Evolutionary conservation across 352 stramenopile species (phyloP).

Genomic region (Elongisporangium anandrum): DNA sequence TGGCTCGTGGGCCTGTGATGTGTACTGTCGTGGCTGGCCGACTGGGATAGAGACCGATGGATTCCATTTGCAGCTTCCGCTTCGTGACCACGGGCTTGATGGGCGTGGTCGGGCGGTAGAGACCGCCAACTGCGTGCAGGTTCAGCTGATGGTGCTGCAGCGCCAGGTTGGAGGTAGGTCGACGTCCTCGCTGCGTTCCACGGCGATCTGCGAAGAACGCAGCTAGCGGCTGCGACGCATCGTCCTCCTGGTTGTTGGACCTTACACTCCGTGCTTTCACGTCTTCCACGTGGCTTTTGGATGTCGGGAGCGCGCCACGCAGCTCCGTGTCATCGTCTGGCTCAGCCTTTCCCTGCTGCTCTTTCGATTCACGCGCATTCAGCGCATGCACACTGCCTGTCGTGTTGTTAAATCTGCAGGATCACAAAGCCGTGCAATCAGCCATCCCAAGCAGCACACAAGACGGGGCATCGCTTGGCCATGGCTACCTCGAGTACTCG

Average conservation of each 20-base stretch:
- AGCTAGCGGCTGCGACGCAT: conserved; percentile 10
- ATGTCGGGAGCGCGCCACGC: too few relatives aligned
- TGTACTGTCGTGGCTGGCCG: conserved; percentile 4
- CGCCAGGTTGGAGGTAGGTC: neutral
- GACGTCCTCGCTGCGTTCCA: conserved; percentile 6
- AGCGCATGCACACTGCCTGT: conserved; percentile 8
- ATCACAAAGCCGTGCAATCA: conserved; percentile 6
- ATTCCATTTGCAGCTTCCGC: conserved; percentile 15
- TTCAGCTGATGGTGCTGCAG: conserved; percentile 5
- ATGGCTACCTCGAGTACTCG: conserved; percentile 24
- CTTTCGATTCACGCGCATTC: conserved; percentile 7
- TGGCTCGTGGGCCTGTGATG: conserved; percentile 8
- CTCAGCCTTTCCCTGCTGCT: neutral
- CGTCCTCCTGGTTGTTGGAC: conserved; percentile 9
- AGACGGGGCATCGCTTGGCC: neutral
- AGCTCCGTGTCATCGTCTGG: conserved; percentile 1
- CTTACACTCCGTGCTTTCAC: neutral
- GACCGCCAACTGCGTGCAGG: neutral
- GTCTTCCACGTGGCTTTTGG: neutral
- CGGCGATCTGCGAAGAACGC: conserved; percentile 18
- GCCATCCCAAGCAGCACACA: conserved; percentile 3
- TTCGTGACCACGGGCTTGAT: conserved; percentile 2
- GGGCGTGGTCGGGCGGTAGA: conserved; percentile 2
- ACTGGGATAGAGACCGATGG: conserved; percentile 2
- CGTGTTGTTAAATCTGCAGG: conserved; percentile 14